Base-by-base conservation (phyloP, 352 stramenopile species). In the Pythium myriotylum region DNA sequence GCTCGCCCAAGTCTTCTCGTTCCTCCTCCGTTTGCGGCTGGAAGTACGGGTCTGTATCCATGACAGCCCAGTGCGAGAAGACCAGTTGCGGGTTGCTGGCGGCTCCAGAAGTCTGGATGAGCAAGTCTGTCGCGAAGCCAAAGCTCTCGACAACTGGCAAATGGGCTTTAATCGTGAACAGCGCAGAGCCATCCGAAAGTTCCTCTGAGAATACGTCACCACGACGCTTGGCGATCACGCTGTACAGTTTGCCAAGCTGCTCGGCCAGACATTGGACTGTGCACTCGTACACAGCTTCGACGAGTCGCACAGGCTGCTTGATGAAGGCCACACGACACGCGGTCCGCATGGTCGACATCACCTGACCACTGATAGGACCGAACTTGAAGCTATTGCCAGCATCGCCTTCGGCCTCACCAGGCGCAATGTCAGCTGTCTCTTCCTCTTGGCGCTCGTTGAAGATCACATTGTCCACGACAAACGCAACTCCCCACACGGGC, bases 41-140 rank as follows among this genome's bases (percentile, higher is more conserved):
- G 81, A 97, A 99, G 72, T 98, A 99, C 6, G 96, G 96, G 59
- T 98, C 95, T 73, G 97, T 91, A 27, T 97, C 86, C 33, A 98
- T 88, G 27, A 97, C 75, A 43, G 73, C 79, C 95, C 95, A 99
- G 72, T 98, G 94, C 39, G 83, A 95, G 74, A 99, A 99, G 9
- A 97, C 79, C 24, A 99, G 76, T 69, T 99, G 94, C 24, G 96
- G 96, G 46, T 97, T 97, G 56, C 94, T 98, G 14, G 97, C 96
- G 33, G 97, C 92, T 19, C 96, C 96, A 39, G 94, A 98, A 14
- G 94, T 98, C 64, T 97, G 90, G 51, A 93, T 94, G 55, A 97
- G 77, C 33, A 99, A 62, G 52, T 99, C 93, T 6, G 91, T 93
- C 13, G 92, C 89, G 63, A 99, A 84, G 42, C 92, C 92, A 66